A percentile compares a stretch with the other conserved stretches of the same genome.
phyloP scores from a whole-genome alignment of 106 monocot species.

The Platanthera guangdongensis region DNA sequence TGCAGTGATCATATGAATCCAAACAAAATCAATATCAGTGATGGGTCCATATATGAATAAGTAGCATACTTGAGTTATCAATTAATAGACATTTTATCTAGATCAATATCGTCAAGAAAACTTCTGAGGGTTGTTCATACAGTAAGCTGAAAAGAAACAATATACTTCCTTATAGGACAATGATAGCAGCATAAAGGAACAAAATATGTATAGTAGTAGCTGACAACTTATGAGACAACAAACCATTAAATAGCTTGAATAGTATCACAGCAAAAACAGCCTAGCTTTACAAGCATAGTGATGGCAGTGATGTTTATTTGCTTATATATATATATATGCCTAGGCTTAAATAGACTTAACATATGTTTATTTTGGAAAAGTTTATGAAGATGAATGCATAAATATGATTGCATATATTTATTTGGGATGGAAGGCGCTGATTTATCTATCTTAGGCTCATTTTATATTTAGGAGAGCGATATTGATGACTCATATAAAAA shows the following conservation, averaged over 20 bases:
- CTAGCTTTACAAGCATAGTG: background rate
- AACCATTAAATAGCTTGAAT: background rate
- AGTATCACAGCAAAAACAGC: background rate
- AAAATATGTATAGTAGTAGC: background rate
- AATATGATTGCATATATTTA: too few species aligned
- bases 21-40: conserved; percentile 4
- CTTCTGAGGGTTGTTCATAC: background rate
- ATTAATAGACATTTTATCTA: background rate
- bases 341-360: too few species aligned
- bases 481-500: too few species aligned
- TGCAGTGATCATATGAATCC: background rate
- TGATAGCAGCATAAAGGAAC: background rate
- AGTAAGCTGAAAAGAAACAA: background rate
- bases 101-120: background rate
- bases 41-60: background rate
- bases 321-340: too few species aligned
- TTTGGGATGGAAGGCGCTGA: too few species aligned
- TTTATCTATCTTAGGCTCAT: too few species aligned
- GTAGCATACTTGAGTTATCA: background rate
- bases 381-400: too few species aligned
- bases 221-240: background rate
- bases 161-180: background rate
- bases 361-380: too few species aligned
- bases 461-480: too few species aligned
- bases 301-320: too few species aligned